Percentiles rank a stretch among this genome's conserved stretches.
Conservation (phyloP, 371 early-diverging fungal species). For the Chytridium lagenaria region DNA sequence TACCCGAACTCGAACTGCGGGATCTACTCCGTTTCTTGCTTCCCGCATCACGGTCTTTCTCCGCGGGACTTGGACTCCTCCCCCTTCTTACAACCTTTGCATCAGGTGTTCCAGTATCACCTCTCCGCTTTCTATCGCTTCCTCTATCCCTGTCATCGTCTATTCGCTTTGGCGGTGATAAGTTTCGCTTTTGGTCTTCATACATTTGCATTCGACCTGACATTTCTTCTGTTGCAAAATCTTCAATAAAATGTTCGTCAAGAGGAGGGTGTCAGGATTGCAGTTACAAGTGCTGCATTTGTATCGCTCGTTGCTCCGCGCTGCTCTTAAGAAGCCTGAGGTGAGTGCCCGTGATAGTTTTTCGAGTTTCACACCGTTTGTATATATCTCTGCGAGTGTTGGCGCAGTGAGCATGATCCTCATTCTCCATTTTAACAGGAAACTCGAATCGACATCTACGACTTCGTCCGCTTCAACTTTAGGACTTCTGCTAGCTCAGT, state of each 20-base stretch:
- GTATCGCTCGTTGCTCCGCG: constrained; percentile 1
- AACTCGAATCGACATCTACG: background rate
- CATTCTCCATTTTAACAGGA: background rate
- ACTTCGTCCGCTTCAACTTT: background rate
- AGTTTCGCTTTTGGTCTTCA: too few relatives aligned
- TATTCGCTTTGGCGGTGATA: background rate
- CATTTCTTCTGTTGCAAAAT: background rate
- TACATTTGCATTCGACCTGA: too few relatives aligned
- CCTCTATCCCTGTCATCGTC: background rate
- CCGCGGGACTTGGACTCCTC: constrained; percentile 6
- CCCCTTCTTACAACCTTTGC: background rate
- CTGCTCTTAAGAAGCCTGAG: constrained; percentile 10
- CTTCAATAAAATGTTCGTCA: background rate
- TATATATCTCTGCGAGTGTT: too few relatives aligned
- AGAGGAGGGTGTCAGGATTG: constrained; percentile 2
- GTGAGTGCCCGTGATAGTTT: too few relatives aligned
- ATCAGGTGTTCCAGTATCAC: background rate
- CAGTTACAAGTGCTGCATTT: background rate
- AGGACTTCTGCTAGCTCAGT: background rate
- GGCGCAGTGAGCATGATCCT: background rate
- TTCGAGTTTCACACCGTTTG: too few relatives aligned
- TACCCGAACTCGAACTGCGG: constrained; percentile 2
- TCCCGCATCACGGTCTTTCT: background rate
- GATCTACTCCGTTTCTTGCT: background rate
- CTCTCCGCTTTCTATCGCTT: background rate